phyloP scores from a whole-genome alignment of 2,329 filamentous ascomycete species.

The Exserohilum turcica region DNA sequence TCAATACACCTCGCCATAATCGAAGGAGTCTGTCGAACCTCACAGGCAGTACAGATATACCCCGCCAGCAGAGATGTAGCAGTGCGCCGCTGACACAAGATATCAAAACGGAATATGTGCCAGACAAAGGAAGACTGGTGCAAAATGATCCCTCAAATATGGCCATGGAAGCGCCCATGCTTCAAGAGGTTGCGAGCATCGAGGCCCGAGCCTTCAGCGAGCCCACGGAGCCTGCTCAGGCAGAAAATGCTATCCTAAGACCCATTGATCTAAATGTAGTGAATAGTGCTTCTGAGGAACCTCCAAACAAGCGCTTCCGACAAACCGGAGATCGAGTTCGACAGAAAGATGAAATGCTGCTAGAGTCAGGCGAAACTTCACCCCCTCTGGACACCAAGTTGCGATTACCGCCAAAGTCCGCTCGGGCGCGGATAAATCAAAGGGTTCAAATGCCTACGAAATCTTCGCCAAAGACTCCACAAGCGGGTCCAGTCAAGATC shows the following conservation, averaged over 20 bases:
- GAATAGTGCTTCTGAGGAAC: conserved; percentile 14
- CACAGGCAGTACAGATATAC: conserved; percentile 14
- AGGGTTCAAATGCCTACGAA: conserved; percentile 26
- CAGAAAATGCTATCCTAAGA: conserved; percentile 20
- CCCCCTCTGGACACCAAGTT: conserved; percentile 20
- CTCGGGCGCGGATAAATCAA: conserved; percentile 35
- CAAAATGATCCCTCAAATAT: background rate
- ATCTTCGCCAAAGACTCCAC: conserved; percentile 9
- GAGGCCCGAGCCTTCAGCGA: conserved; percentile 31
- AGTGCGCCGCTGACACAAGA: conserved; percentile 34
- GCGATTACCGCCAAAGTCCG: conserved; percentile 28
- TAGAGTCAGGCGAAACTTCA: conserved; percentile 37
- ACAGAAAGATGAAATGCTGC: conserved; percentile 22
- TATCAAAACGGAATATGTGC: conserved; percentile 21
- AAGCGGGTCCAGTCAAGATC: conserved; percentile 16
- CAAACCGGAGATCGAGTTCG: conserved; percentile 9
- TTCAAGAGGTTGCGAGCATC: background rate
- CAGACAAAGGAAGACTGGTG: background rate
- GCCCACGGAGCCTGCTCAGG: conserved; percentile 14
- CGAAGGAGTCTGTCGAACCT: conserved; percentile 13
- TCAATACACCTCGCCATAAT: conserved; percentile 39
- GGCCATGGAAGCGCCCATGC: background rate
- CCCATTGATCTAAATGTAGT: conserved; percentile 37
- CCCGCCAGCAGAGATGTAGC: conserved; percentile 36
- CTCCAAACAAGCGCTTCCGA: conserved; percentile 29